Evolutionary conservation across 352 stramenopile species (phyloP).

Genomic region (Lagenidium sp.): DNA sequence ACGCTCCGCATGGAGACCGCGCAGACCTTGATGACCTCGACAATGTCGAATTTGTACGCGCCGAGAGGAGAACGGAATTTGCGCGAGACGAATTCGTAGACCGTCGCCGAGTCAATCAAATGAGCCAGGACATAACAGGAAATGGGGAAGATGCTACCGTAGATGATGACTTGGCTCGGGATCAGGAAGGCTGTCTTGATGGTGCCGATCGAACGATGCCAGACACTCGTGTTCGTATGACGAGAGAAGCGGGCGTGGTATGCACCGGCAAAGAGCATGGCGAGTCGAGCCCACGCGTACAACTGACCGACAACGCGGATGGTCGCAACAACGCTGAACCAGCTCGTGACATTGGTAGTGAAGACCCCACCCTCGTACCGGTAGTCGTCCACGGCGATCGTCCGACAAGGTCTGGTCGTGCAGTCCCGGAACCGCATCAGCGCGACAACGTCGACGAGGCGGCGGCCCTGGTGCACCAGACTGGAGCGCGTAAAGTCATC

Average conservation of each 20-base stretch:
- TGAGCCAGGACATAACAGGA: slow-evolving; percentile 21
- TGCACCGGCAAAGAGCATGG: not conserved
- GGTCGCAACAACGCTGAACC: not conserved
- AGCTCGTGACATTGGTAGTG: not conserved
- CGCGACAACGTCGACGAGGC: slow-evolving; percentile 10
- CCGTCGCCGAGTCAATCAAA: slow-evolving; percentile 12
- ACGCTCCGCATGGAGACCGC: slow-evolving; percentile 21
- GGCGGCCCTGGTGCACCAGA: slow-evolving; percentile 6
- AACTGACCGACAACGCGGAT: not conserved
- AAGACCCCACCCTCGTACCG: not conserved
- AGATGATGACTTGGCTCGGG: slow-evolving; percentile 23
- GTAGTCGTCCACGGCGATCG: not conserved
- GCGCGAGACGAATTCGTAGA: slow-evolving; percentile 15
- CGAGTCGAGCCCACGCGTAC: not conserved
- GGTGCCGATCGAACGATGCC: not conserved
- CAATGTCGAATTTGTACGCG: slow-evolving; percentile 3
- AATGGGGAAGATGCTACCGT: slow-evolving; percentile 22
- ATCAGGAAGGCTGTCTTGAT: slow-evolving; percentile 16
- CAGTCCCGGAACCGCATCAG: not conserved
- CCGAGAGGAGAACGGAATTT: slow-evolving; percentile 13
- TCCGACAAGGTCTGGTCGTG: not conserved
- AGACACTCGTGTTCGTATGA: not conserved
- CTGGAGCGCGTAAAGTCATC: slow-evolving; percentile 3
- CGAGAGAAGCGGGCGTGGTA: not conserved
- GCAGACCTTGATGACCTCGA: slow-evolving; percentile 9